Conservation (phyloP, 495 filamentous ascomycete species). For the Filosporella fistucella region DNA sequence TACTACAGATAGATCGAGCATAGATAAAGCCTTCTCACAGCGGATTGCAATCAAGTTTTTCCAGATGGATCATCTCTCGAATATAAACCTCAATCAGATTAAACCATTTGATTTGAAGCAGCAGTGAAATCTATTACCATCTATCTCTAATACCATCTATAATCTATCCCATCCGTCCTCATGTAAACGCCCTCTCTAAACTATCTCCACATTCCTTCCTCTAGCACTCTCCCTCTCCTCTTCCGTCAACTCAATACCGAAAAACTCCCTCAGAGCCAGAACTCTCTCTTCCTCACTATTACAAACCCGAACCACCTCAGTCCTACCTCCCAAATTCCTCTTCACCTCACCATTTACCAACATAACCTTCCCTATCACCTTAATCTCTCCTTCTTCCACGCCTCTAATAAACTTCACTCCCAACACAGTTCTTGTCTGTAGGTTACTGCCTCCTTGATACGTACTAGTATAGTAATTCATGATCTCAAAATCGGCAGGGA, state of each 20-base stretch:
- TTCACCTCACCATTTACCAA: constrained; percentile 52
- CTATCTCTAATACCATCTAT: too few species aligned
- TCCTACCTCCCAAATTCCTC: constrained; percentile 52
- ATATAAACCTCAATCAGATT: too few species aligned
- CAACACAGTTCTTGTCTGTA: constrained; percentile 46
- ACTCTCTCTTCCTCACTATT: constrained; percentile 46
- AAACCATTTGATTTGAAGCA: too few species aligned
- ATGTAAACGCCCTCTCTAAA: too few species aligned
- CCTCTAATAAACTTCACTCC: constrained; percentile 53
- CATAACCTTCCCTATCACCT: constrained; percentile 56
- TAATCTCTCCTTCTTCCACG: constrained; percentile 24
- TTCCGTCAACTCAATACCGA: constrained; percentile 47
- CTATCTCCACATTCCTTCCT: constrained; percentile 44
- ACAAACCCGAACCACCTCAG: constrained; percentile 43
- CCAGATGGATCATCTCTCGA: too few species aligned
- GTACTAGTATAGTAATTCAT: constrained; percentile 53
- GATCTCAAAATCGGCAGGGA: constrained; percentile 43
- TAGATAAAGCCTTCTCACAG: too few species aligned
- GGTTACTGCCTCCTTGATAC: constrained; percentile 32
- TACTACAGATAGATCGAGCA: too few species aligned
- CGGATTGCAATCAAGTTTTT: too few species aligned
- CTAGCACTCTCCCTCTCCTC: constrained; percentile 46
- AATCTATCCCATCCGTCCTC: too few species aligned
- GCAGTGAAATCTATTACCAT: too few species aligned
- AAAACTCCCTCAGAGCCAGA: constrained; percentile 46